Evolutionary conservation across 75 land plant species (phyloP).

Genomic region (Chamaecyparis obtusa): DNA sequence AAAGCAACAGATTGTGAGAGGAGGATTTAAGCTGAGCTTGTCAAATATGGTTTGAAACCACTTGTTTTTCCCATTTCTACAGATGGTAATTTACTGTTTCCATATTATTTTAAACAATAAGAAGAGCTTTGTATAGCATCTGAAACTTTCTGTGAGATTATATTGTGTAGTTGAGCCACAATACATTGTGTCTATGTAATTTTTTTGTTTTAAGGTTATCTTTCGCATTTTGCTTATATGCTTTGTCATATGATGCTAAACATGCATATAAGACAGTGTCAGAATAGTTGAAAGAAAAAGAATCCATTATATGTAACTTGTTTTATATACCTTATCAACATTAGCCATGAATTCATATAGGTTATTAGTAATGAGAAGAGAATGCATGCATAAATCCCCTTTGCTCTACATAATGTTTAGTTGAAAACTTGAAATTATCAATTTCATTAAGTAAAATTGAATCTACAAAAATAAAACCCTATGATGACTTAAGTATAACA

Average conservation of each 20-base stretch:
- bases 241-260: neutral
- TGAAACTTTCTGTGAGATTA: neutral
- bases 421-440: too few relatives aligned
- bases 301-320: neutral
- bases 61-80: neutral
- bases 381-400: neutral
- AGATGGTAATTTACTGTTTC: neutral
- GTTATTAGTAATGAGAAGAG: neutral
- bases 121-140: neutral
- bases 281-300: neutral
- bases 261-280: neutral
- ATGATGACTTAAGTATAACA: neutral
- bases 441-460: too few relatives aligned
- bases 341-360: neutral
- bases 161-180: neutral
- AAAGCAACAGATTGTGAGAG: too few relatives aligned
- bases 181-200: neutral
- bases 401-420: neutral
- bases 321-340: neutral
- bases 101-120: neutral
- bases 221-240: neutral
- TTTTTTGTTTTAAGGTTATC: too few relatives aligned
- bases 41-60: neutral
- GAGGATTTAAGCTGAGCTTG: too few relatives aligned
- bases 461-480: too few relatives aligned